Evolutionary conservation across 2,329 filamentous ascomycete genomes (phyloP).

Genomic region (Cladobotryum protrusum): DNA sequence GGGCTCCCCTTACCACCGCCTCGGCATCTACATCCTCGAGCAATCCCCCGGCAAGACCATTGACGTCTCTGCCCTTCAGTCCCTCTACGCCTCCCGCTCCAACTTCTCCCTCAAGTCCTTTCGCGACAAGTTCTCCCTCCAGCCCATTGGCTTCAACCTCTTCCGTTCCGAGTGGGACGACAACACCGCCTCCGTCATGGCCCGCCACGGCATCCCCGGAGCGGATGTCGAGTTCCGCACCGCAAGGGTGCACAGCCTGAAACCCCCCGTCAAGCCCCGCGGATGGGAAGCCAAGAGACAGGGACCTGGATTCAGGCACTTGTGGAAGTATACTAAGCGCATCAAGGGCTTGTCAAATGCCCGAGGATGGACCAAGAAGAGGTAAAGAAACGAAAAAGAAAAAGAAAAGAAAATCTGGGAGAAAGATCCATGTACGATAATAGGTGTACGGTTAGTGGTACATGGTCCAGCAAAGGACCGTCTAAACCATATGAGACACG

Average conservation of each 20-base stretch:
- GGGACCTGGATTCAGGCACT: conserved; percentile 56
- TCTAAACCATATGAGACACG: not conserved
- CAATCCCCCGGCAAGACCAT: conserved; percentile 58
- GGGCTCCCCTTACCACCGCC: conserved; percentile 83
- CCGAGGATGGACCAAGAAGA: conserved; percentile 36
- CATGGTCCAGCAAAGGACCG: not conserved
- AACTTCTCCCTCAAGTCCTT: conserved; percentile 72
- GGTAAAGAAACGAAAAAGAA: conserved; percentile 17
- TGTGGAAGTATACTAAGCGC: conserved; percentile 60
- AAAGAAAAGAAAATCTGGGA: not conserved
- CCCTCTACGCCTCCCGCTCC: conserved; percentile 49
- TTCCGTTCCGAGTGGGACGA: conserved; percentile 92
- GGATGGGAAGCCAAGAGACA: conserved; percentile 63
- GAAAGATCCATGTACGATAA: conserved; percentile 7
- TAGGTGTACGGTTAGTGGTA: not conserved
- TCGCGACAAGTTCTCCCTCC: conserved; percentile 60
- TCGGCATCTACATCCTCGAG: conserved; percentile 77
- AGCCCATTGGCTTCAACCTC: conserved; percentile 73
- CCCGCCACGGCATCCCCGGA: conserved; percentile 65
- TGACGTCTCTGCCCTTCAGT: conserved; percentile 51
- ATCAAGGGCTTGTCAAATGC: conserved; percentile 43
- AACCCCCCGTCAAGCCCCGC: conserved; percentile 53
- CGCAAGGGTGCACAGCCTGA: conserved; percentile 65
- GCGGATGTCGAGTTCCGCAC: conserved; percentile 79
- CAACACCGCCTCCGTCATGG: conserved; percentile 80